Base-by-base conservation (phyloP, 73 alveolate genomes). In the Blepharisma stoltei region DNA sequence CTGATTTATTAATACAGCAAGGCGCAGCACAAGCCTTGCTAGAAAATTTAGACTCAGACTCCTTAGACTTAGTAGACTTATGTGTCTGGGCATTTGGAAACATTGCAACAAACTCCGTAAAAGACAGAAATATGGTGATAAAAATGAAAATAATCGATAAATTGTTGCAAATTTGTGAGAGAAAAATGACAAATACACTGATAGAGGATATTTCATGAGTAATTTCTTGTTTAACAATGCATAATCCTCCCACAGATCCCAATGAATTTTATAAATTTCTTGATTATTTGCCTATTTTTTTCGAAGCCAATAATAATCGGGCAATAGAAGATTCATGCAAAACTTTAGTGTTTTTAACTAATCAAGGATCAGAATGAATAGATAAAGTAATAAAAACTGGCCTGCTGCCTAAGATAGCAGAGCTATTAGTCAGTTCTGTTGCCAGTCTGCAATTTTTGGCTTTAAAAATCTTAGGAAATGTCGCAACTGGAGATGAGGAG, bases 71-170 rank as follows among this genome's bases (percentile, higher is more conserved):
- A 53, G 89, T 88, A 18, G 96, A 91, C 54, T 94, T 93, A 69
- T 93, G 97, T 6, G 88, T 93, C 55, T 95, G 99, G 99, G 91
- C 97, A 7, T 81, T 97, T 7, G 99, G 98, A 46, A 97, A 97
- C 87, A 89, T 97, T 73, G 95, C 98, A 3, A 98, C 98, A 54
- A 99, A 95, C 49, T 80, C 94, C 79, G 32, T 70, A 43, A 80
- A 93, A 60, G 82, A 76, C 53, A 89, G 99, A 82, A 96, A 93
- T 71, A 53, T 84, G 18, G 83, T 97, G 68, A 82, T 92, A 32
- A 78, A 83, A 37, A 32, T 32, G 41, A 88, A 71, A 92, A 95
- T 11, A 83, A 89, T 38, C 91, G 82, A 45, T 94, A 95, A 54
- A 83, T 97, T 32, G 80, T 94, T 8, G 69, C 71, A 11, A 85